These are phyloP conservation scores for Diplodia seriata DNA, from an alignment of 2,329 filamentous ascomycete genomes.

Conservation along the genomic window DNA sequence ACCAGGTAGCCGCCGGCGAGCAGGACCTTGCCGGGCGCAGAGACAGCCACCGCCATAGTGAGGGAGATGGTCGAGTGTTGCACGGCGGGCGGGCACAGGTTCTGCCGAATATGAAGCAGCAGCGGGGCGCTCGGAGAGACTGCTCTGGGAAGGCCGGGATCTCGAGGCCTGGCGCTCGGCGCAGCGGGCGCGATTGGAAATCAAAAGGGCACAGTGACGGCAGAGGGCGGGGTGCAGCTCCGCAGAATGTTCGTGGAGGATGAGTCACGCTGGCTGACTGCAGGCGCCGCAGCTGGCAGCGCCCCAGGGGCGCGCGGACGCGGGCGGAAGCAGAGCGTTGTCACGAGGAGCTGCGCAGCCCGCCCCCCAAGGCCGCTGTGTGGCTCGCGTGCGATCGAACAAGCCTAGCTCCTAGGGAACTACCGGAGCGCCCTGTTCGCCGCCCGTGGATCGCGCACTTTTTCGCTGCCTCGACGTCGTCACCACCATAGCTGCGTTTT, in stretches of 20 bases:
- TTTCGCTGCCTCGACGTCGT: slow-evolving; percentile 22
- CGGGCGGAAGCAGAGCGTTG: slow-evolving; percentile 22
- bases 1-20: slow-evolving; percentile 95
- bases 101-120: slow-evolving; percentile 18
- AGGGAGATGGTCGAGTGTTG: slow-evolving; percentile 70
- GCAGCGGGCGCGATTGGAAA: slow-evolving; percentile 19
- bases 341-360: slow-evolving; percentile 16
- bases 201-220: slow-evolving; percentile 19
- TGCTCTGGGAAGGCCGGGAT: slow-evolving; percentile 18
- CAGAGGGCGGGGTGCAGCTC: slow-evolving; percentile 28
- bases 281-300: slow-evolving; percentile 12
- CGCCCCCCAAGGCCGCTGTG: background rate
- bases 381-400: slow-evolving; percentile 1
- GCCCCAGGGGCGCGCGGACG: slow-evolving; percentile 18
- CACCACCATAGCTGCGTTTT: slow-evolving; percentile 22
- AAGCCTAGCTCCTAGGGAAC: slow-evolving; percentile 22
- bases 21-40: slow-evolving; percentile 94
- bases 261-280: slow-evolving; percentile 28
- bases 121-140: slow-evolving; percentile 20
- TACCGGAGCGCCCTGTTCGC: slow-evolving; percentile 16
- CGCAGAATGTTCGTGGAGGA: slow-evolving; percentile 30
- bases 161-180: slow-evolving; percentile 15
- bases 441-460: slow-evolving; percentile 20
- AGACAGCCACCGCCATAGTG: slow-evolving; percentile 62
- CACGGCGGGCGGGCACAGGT: slow-evolving; percentile 74